phyloP scores from a whole-genome alignment of 345 rosid species.

The Acer negundo region DNA sequence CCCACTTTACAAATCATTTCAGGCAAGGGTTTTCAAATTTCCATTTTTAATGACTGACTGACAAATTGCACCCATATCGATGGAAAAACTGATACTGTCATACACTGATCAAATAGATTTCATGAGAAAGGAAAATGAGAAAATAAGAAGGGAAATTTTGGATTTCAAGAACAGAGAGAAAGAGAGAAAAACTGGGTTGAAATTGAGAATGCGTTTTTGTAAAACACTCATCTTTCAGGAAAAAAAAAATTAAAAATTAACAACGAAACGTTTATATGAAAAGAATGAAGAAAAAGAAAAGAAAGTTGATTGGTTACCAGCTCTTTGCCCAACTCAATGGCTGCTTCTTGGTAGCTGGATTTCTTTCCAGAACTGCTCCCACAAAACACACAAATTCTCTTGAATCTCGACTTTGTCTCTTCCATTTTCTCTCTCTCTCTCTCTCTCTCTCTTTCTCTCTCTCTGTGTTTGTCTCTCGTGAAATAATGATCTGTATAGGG shows the following conservation, averaged over 20 bases:
- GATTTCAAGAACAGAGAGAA: neutral
- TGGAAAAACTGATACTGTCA: neutral
- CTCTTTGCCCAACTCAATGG: conserved; percentile 75
- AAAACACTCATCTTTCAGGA: neutral
- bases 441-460: neutral
- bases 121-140: neutral
- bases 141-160: neutral
- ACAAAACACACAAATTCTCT: conserved; percentile 86
- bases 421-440: conserved; percentile 35
- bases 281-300: neutral
- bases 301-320: conserved; percentile 44
- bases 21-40: neutral
- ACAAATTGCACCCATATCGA: neutral
- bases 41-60: neutral
- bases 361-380: conserved; percentile 87
- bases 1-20: conserved; percentile 19
- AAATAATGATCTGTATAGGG: conserved; percentile 7
- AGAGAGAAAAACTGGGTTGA: neutral
- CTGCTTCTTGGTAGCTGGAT: conserved; percentile 79
- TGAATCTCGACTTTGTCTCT: conserved; percentile 65
- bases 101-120: neutral
- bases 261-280: neutral
- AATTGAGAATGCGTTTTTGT: neutral
- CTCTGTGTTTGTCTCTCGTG: conserved; percentile 23
- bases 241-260: neutral